Percentiles rank a stretch among this genome's conserved stretches.
phyloP scores from a whole-genome alignment of 352 stramenopile genomes.

The Peronospora farinosa region DNA sequence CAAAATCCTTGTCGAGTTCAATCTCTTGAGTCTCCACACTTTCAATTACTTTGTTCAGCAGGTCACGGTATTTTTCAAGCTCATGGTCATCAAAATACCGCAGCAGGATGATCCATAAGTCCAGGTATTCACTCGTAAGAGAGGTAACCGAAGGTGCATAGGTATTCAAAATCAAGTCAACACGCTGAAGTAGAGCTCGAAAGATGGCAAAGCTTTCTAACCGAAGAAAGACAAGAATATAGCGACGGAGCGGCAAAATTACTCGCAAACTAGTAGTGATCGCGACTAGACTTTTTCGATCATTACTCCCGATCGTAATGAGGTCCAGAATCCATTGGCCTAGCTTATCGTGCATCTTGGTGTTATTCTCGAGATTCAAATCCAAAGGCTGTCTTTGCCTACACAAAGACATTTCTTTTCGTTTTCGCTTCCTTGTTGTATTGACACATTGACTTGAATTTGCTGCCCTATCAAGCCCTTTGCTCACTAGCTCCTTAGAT shows the following conservation, averaged over 20 bases:
- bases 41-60: slow-evolving; percentile 37
- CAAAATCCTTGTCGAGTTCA: slow-evolving; percentile 18
- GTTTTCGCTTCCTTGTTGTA: slow-evolving; percentile 23
- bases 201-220: slow-evolving; percentile 39
- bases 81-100: slow-evolving; percentile 45
- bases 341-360: slow-evolving; percentile 30
- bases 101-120: slow-evolving; percentile 43
- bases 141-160: slow-evolving; percentile 25
- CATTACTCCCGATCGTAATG: slow-evolving; percentile 31
- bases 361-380: slow-evolving; percentile 9
- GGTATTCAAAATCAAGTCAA: slow-evolving; percentile 41
- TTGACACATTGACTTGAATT: slow-evolving; percentile 13
- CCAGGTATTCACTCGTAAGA: slow-evolving; percentile 32
- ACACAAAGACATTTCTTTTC: slow-evolving; percentile 10
- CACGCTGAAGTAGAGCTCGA: slow-evolving; percentile 35
- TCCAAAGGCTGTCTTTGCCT: background rate
- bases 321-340: slow-evolving; percentile 38
- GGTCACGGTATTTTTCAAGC: slow-evolving; percentile 35
- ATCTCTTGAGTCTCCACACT: slow-evolving; percentile 32
- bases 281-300: slow-evolving; percentile 25
- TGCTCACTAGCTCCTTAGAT: slow-evolving; percentile 19
- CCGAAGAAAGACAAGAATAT: slow-evolving; percentile 30
- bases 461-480: background rate
- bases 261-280: slow-evolving; percentile 36
- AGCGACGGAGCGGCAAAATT: slow-evolving; percentile 43